Evolutionary conservation across 164 flowering plant genomes (phyloP).

Genomic region (Litsea cubeba): DNA sequence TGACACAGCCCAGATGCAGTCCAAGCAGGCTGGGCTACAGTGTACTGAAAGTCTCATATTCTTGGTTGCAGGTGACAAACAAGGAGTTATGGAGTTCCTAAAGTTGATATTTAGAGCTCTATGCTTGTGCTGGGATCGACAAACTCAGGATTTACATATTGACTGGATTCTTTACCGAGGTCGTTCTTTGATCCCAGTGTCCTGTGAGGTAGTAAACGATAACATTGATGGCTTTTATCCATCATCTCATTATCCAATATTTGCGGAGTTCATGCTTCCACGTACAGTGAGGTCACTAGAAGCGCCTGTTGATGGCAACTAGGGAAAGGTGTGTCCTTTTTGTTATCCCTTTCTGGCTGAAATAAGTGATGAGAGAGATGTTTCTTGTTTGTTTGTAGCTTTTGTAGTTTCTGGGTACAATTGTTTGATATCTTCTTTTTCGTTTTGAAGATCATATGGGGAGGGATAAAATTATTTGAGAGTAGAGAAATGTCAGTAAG

Average conservation of each 20-base stretch:
- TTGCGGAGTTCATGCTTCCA: conserved; percentile 87
- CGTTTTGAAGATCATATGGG: no score
- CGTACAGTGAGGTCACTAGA: conserved; percentile 71
- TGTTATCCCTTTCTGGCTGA: neutral
- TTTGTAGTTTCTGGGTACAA: neutral
- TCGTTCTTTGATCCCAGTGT: conserved; percentile 69
- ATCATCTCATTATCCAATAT: conserved; percentile 88
- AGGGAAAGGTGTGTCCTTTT: neutral
- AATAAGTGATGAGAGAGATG: neutral
- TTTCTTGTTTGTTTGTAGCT: neutral
- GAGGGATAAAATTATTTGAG: no score
- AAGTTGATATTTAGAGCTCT: conserved; percentile 85
- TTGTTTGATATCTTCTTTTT: no score
- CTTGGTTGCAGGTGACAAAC: conserved; percentile 66
- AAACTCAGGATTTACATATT: conserved; percentile 88
- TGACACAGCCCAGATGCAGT: neutral
- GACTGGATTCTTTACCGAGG: conserved; percentile 96
- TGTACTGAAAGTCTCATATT: neutral
- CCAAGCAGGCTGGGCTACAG: neutral
- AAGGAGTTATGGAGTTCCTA: conserved; percentile 73
- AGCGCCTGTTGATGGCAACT: conserved; percentile 23
- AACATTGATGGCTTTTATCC: conserved; percentile 83
- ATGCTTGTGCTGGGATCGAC: conserved; percentile 99
- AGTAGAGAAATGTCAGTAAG: no score
- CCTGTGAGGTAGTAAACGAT: conserved; percentile 79